phyloP scores from a whole-genome alignment of 805 yeast species.

The Kregervanrija pseudodelftensis region DNA sequence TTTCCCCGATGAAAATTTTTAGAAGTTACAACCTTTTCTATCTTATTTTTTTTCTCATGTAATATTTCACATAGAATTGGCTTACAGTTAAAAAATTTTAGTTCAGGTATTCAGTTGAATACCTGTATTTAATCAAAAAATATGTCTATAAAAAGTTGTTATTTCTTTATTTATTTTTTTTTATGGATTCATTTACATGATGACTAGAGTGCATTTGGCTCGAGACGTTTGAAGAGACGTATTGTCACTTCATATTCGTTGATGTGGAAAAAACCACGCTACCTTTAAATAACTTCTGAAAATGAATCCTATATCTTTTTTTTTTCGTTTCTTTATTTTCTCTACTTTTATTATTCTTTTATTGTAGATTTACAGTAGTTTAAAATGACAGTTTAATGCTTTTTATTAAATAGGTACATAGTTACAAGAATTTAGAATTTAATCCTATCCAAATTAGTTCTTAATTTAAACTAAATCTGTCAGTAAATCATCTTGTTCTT shows the following conservation, averaged over 20 bases:
- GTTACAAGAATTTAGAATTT: neutral
- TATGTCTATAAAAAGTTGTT: too few species aligned
- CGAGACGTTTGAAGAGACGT: conserved; percentile 57
- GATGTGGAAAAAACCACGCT: conserved; percentile 99
- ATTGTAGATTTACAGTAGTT: too few species aligned
- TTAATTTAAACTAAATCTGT: conserved; percentile 30
- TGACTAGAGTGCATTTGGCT: conserved; percentile 99
- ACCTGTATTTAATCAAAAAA: too few species aligned
- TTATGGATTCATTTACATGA: conserved; percentile 38
- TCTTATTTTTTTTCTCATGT: too few species aligned
- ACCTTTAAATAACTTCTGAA: conserved; percentile 43
- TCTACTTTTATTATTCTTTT: neutral
- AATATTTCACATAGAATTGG: too few species aligned
- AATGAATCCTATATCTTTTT: conserved; percentile 1
- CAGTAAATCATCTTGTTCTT: conserved; percentile 49
- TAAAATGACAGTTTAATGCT: too few species aligned
- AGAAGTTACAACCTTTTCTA: too few species aligned
- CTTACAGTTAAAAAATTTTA: too few species aligned
- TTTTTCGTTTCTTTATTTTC: neutral
- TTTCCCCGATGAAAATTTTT: too few species aligned
- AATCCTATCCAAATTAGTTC: neutral
- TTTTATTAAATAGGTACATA: neutral
- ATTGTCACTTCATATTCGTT: conserved; percentile 41
- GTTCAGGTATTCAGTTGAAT: too few species aligned
- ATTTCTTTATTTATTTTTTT: too few species aligned